A percentile compares a stretch with the other conserved stretches of the same genome.
These are phyloP conservation scores for Corylus avellana DNA, from an alignment of 306 rosid genomes.

Conservation along the genomic window DNA sequence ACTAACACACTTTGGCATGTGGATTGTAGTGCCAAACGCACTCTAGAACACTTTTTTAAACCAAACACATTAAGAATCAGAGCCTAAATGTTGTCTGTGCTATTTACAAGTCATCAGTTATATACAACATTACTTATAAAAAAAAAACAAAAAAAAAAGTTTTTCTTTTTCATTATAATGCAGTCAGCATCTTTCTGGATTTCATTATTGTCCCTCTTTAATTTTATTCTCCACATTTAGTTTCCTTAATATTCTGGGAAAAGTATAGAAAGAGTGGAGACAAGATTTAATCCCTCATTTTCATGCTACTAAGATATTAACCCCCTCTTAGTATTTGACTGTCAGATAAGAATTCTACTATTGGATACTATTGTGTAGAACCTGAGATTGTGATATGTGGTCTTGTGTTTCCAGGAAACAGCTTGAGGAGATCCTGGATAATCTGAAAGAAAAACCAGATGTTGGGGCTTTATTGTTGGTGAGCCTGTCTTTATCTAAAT, in stretches of 20 bases:
- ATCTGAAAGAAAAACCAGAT: slow-evolving; percentile 90
- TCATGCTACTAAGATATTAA: not conserved
- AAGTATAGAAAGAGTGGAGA: not conserved
- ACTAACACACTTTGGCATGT: too few species aligned
- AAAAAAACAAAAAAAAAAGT: too few species aligned
- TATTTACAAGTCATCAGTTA: not conserved
- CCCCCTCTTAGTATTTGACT: not conserved
- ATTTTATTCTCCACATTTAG: not conserved
- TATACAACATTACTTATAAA: too few species aligned
- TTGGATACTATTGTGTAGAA: slow-evolving; percentile 9
- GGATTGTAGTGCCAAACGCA: too few species aligned
- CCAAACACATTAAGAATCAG: too few species aligned
- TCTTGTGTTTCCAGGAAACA: slow-evolving; percentile 78
- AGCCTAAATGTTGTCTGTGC: not conserved
- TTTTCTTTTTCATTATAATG: not conserved
- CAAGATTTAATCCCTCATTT: not conserved
- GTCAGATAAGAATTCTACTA: not conserved
- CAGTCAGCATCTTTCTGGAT: not conserved
- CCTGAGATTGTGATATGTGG: slow-evolving; percentile 27
- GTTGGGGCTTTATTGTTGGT: slow-evolving; percentile 89
- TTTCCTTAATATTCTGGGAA: not conserved
- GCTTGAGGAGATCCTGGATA: slow-evolving; percentile 87
- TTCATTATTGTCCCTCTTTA: not conserved
- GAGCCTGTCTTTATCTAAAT: slow-evolving; percentile 30
- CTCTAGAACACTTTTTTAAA: too few species aligned